phyloP scores from a whole-genome alignment of 179 eudicot genomes.

The Drosera spatulata region DNA sequence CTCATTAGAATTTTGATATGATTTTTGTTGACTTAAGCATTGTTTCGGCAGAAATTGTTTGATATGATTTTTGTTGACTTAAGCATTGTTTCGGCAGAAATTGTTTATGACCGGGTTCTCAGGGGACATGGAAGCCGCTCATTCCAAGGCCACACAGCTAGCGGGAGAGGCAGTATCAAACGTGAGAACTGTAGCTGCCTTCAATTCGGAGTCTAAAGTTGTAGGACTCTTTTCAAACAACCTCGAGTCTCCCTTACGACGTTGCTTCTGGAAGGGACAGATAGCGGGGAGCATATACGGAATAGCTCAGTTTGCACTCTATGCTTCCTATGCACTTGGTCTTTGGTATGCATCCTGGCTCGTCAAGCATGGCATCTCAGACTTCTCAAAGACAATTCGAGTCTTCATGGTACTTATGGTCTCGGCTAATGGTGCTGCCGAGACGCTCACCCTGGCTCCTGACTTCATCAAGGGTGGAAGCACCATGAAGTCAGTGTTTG shows the following conservation, averaged over 20 bases:
- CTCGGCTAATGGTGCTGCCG: slow-evolving; percentile 98
- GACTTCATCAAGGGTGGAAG: slow-evolving; percentile 98
- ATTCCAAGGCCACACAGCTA: slow-evolving; percentile 91
- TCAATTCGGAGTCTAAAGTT: slow-evolving; percentile 79
- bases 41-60: neutral
- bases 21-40: neutral
- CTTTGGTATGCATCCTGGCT: slow-evolving; percentile 99
- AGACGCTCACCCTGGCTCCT: slow-evolving; percentile 91
- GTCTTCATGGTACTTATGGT: slow-evolving; percentile 99
- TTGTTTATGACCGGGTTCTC: slow-evolving; percentile 98
- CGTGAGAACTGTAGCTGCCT: slow-evolving; percentile 93
- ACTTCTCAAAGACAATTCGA: slow-evolving; percentile 88
- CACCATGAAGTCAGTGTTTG: slow-evolving; percentile 92
- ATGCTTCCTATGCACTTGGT: slow-evolving; percentile 94
- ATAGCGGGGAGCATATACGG: slow-evolving; percentile 97
- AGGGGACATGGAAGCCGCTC: slow-evolving; percentile 94
- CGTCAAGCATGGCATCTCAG: slow-evolving; percentile 92
- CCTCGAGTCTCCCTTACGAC: slow-evolving; percentile 63
- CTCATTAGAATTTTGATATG: neutral
- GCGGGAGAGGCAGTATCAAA: slow-evolving; percentile 98
- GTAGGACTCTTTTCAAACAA: slow-evolving; percentile 59
- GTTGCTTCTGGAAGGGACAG: slow-evolving; percentile 99
- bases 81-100: slow-evolving; percentile 40
- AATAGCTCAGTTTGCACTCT: slow-evolving; percentile 86
- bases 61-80: neutral